Conservation (phyloP, 1,139 yeast species). For the Suhomyces anneliseae region DNA sequence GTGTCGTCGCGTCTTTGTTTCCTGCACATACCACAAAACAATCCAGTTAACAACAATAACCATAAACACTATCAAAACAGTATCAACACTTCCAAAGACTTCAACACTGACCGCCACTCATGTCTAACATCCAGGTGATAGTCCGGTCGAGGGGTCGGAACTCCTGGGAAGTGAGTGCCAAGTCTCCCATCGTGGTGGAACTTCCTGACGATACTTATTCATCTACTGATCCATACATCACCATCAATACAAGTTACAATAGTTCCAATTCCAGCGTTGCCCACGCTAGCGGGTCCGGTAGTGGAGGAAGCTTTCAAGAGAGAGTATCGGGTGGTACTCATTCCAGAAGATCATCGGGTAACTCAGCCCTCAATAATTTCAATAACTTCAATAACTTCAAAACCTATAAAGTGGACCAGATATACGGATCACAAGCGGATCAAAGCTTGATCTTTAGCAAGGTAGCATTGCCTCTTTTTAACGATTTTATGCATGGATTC, state of each 20-base stretch:
- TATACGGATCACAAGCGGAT: constrained; percentile 70
- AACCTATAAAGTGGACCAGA: constrained; percentile 69
- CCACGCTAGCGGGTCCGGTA: background rate
- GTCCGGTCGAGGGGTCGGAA: constrained; percentile 88
- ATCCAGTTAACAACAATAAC: background rate
- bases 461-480: constrained; percentile 64
- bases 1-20: no score
- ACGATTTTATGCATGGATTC: constrained; percentile 66
- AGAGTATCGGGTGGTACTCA: background rate
- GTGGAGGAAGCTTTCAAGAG: constrained; percentile 1
- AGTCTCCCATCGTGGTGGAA: constrained; percentile 72
- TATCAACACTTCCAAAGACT: background rate
- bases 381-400: constrained; percentile 28
- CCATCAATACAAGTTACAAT: constrained; percentile 35
- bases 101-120: constrained; percentile 8
- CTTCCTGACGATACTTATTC: constrained; percentile 52
- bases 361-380: background rate
- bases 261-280: constrained; percentile 20
- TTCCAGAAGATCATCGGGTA: constrained; percentile 6
- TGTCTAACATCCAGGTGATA: constrained; percentile 71
- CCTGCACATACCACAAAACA: no score
- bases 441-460: constrained; percentile 57
- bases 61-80: background rate
- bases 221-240: constrained; percentile 34
- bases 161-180: constrained; percentile 64